phyloP scores from a whole-genome alignment of 2,329 filamentous ascomycete genomes.

The Graphilbum sp. region DNA sequence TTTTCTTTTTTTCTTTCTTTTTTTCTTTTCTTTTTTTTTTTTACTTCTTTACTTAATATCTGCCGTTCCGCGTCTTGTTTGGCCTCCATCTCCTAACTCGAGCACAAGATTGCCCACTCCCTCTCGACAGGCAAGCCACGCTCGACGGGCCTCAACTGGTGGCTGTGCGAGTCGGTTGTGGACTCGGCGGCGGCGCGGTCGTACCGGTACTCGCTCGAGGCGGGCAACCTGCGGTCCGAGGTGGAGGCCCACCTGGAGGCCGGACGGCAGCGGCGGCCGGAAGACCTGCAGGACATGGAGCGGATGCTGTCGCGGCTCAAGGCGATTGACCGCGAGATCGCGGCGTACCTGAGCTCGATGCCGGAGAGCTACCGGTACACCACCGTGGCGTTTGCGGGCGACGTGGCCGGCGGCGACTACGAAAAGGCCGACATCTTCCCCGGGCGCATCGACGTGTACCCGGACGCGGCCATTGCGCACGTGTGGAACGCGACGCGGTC shows the following conservation, averaged over 20 bases:
- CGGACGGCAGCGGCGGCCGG: constrained; percentile 26
- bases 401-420: constrained; percentile 35
- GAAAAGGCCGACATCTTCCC: constrained; percentile 38
- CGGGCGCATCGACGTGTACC: constrained; percentile 41
- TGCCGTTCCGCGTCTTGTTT: too few relatives aligned
- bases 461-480: constrained; percentile 38
- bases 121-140: constrained; percentile 35
- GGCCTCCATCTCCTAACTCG: constrained; percentile 1
- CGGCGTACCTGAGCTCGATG: constrained; percentile 31
- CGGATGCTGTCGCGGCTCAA: constrained; percentile 35
- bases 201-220: constrained; percentile 35
- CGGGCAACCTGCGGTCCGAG: constrained; percentile 39
- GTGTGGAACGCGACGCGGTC: constrained; percentile 39
- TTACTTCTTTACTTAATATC: too few relatives aligned
- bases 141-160: constrained; percentile 39
- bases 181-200: constrained; percentile 30
- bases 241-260: constrained; percentile 30
- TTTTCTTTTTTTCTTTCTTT: background rate
- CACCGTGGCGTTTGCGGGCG: constrained; percentile 40
- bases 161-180: constrained; percentile 34
- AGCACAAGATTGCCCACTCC: constrained; percentile 35
- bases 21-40: too few relatives aligned
- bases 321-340: constrained; percentile 33
- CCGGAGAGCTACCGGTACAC: constrained; percentile 32
- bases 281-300: constrained; percentile 34